These are phyloP conservation scores for Scopulariopsis brevicaulis DNA, from an alignment of 2,329 filamentous ascomycete species.

Conservation along the genomic window DNA sequence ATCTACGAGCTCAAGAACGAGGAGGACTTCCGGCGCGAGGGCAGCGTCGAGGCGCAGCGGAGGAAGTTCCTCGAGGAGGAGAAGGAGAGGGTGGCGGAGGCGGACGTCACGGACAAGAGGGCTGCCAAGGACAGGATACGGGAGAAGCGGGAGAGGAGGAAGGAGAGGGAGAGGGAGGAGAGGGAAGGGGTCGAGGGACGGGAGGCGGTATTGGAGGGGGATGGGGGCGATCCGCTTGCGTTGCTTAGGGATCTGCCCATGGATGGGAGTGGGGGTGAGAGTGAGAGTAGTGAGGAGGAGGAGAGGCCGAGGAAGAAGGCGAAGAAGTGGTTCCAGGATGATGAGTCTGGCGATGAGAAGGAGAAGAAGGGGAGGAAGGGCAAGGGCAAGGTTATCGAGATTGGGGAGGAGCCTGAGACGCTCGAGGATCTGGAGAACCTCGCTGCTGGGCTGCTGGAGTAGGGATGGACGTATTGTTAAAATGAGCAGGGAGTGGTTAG, in stretches of 20 bases:
- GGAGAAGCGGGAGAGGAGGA: constrained; percentile 65
- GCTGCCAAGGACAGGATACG: constrained; percentile 65
- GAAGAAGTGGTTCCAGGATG: constrained; percentile 39
- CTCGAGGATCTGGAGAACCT: constrained; percentile 69
- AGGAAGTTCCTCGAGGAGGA: constrained; percentile 70
- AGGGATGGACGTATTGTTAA: not conserved
- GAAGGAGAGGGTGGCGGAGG: constrained; percentile 55
- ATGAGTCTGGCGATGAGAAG: constrained; percentile 53
- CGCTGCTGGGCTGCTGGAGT: constrained; percentile 58
- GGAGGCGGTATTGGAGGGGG: constrained; percentile 24
- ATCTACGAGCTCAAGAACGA: constrained; percentile 85
- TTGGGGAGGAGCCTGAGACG: constrained; percentile 61
- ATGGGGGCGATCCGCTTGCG: constrained; percentile 36
- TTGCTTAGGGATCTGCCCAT: constrained; percentile 46
- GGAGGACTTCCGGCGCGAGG: constrained; percentile 63
- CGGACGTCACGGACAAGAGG: constrained; percentile 75
- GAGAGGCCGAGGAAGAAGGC: constrained; percentile 53
- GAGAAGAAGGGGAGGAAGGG: constrained; percentile 27
- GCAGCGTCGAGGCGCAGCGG: constrained; percentile 65
- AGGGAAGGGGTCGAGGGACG: constrained; percentile 18
- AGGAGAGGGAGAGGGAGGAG: constrained; percentile 50
- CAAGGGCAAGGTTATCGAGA: constrained; percentile 46
- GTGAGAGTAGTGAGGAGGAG: constrained; percentile 68
- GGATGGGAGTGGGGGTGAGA: constrained; percentile 44
- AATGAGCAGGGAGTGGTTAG: too few species aligned